phyloP scores from a whole-genome alignment of 306 rosid genomes.

The Cajanus cajan region DNA sequence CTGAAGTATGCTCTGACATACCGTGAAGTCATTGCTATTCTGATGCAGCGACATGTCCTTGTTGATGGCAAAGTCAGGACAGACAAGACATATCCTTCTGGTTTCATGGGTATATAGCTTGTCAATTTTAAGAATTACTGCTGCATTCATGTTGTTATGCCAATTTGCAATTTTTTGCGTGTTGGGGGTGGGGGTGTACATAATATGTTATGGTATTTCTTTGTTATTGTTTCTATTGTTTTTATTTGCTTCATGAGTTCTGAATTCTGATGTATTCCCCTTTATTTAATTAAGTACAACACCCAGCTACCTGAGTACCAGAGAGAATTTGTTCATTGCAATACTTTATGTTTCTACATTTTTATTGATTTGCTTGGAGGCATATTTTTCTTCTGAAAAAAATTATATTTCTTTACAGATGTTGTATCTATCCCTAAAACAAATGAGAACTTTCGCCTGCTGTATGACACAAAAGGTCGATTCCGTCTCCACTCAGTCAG shows the following conservation, averaged over 20 bases:
- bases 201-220: not conserved
- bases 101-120: constrained; percentile 18
- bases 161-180: not conserved
- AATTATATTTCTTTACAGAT: not conserved
- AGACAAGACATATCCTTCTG: not conserved
- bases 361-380: not conserved
- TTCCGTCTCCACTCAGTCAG: constrained; percentile 22
- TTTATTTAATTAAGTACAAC: not conserved
- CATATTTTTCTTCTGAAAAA: not conserved
- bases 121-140: not conserved
- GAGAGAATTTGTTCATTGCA: not conserved
- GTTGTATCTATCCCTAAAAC: constrained; percentile 24
- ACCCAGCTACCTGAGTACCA: not conserved
- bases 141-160: not conserved
- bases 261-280: not conserved
- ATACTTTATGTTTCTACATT: not conserved
- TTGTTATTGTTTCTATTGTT: not conserved
- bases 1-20: constrained; percentile 18
- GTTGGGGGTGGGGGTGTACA: not conserved
- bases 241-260: not conserved
- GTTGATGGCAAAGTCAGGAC: constrained; percentile 11
- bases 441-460: constrained; percentile 16
- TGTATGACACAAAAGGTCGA: constrained; percentile 22
- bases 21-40: constrained; percentile 21
- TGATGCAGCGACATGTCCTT: constrained; percentile 22